These are phyloP conservation scores for Geotrichum citri-aurantii DNA, from an alignment of 1,139 yeast species.

Conservation along the genomic window DNA sequence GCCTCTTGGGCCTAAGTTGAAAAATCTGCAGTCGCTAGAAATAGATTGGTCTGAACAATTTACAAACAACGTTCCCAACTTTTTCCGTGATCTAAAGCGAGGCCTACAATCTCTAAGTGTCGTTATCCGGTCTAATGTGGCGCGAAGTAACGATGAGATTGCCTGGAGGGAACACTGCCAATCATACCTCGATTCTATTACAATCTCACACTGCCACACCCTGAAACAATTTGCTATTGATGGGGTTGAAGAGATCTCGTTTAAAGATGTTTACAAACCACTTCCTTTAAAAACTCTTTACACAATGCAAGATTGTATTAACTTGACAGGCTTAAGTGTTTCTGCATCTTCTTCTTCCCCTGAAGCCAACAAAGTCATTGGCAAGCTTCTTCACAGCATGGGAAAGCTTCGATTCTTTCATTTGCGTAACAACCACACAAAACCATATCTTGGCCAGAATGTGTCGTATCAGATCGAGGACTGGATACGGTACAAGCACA, in stretches of 20 bases:
- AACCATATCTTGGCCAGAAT: conserved; percentile 24
- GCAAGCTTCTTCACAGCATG: conserved; percentile 15
- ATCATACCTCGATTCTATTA: conserved; percentile 13
- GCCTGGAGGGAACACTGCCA: conserved; percentile 17
- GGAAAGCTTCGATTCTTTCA: conserved; percentile 20
- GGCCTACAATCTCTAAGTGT: conserved; percentile 16
- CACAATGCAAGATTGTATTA: conserved; percentile 10
- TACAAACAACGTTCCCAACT: conserved; percentile 17
- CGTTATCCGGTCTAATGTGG: conserved; percentile 16
- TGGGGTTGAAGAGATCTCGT: conserved; percentile 17
- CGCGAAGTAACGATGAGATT: not conserved
- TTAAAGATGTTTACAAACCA: conserved; percentile 12
- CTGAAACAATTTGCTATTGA: conserved; percentile 18
- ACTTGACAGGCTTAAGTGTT: conserved; percentile 18
- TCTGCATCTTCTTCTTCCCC: conserved; percentile 15
- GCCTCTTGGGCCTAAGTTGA: conserved; percentile 5
- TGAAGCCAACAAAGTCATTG: conserved; percentile 2
- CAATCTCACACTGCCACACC: conserved; percentile 12
- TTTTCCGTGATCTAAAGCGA: conserved; percentile 7
- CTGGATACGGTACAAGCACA: conserved; percentile 20
- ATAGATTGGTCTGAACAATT: conserved; percentile 19
- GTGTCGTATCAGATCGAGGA: conserved; percentile 23
- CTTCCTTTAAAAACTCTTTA: conserved; percentile 6
- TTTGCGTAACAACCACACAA: conserved; percentile 17
- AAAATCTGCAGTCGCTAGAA: conserved; percentile 11